These are phyloP conservation scores for Lactarius evosmus DNA, from an alignment of 768 basidiomycete species.

Conservation along the genomic window DNA sequence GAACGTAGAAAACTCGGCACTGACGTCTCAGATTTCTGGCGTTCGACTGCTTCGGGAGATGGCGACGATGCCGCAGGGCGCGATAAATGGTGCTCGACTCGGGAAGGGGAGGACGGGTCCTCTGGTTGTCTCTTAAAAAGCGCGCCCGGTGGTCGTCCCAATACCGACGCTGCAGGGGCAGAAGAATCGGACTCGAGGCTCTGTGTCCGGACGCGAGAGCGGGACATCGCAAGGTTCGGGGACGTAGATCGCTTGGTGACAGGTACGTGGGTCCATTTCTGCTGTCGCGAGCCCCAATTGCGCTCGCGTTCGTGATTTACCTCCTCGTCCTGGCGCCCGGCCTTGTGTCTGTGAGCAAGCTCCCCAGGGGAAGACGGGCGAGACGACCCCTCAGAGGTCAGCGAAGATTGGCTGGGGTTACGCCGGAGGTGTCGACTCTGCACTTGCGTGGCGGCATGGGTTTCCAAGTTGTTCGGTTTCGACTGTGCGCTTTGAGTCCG, in stretches of 20 bases:
- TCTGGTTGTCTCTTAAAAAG: neutral
- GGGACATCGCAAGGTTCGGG: constrained; percentile 22
- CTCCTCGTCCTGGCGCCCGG: constrained; percentile 36
- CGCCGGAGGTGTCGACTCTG: constrained; percentile 32
- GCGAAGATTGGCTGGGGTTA: constrained; percentile 18
- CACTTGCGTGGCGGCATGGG: constrained; percentile 36
- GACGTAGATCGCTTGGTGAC: constrained; percentile 26
- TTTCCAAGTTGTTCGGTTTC: constrained; percentile 7
- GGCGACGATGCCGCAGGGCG: neutral
- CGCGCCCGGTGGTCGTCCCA: neutral
- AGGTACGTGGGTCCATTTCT: constrained; percentile 27
- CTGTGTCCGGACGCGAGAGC: constrained; percentile 24
- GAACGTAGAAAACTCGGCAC: constrained; percentile 6
- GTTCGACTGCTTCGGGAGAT: constrained; percentile 4
- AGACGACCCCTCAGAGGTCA: constrained; percentile 22
- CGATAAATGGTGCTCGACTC: neutral
- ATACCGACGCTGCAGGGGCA: neutral
- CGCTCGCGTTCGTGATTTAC: constrained; percentile 53
- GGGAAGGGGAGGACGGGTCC: neutral
- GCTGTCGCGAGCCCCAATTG: constrained; percentile 67
- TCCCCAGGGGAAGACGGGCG: constrained; percentile 15
- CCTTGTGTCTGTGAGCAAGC: constrained; percentile 29
- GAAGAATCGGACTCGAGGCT: constrained; percentile 17
- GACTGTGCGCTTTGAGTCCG: constrained; percentile 2
- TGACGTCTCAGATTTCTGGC: constrained; percentile 6